Base-by-base conservation (phyloP, 2,329 filamentous ascomycete species). In the Trichophyton schoenleinii region DNA sequence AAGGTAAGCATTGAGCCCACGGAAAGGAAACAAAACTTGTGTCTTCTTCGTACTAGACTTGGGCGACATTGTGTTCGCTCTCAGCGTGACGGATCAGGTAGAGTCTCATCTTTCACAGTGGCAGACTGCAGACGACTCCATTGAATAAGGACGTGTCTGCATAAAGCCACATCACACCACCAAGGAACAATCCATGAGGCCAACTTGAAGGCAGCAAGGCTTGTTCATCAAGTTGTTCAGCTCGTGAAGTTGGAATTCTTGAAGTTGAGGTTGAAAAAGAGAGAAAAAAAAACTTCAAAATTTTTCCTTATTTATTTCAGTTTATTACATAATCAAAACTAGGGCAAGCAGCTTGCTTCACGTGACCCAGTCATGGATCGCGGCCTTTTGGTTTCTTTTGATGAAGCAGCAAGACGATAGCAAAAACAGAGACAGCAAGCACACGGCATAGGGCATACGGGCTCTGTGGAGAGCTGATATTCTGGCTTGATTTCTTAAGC, bases 71-170 rank as follows among this genome's bases (percentile, higher is more conserved):
- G 76, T 95, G 89, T 67, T 94, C 88, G 11, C 89, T 92, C 76
- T 95, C 90, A 71, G 87, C 90, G 78, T 95, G 91, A 62, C 91
- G 86, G 69, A 95, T 83, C 68, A 95, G 80, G 68, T 91, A 84
- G 61, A 96, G 74, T 70, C 80, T 81, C 81, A 87, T 83, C 41
- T 60, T 67, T 20, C 34, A 36, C 9, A n/a, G 55, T 22, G 6
- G n/a, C 55, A 58, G 25, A 55, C 18, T 20, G 28, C 53, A 38
- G 53, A 41, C 53, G 20, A 36, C 36, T 13, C 28, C 53, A 57
- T 52, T 52, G 44, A 46, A 7, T 8, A 15, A 31, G 46, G 46
- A 52, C 15, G 13, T 31, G 20, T 52, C 46, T 31, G 22, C n/a
- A 38, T 9, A 38, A 38, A 9, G 6, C 34, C 20, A 34, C 11